Base-by-base conservation (phyloP, 2,329 filamentous ascomycete species). In the Beauveria varroae region DNA sequence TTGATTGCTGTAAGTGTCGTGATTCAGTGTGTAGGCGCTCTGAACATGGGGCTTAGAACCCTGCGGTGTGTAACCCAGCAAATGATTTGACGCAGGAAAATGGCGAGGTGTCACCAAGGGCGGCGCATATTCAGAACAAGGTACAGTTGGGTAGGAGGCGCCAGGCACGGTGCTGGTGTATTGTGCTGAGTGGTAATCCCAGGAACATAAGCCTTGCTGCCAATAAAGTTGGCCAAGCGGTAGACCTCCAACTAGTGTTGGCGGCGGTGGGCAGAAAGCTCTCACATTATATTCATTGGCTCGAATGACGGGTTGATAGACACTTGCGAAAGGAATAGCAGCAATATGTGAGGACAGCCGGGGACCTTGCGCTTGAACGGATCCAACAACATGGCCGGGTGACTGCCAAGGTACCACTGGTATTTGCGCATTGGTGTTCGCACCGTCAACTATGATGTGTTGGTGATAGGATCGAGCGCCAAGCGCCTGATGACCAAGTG, bases 271-370 rank as follows among this genome's bases (percentile, higher is more conserved):
- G 51, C 73, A 75, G 56, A 75, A 74, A 22, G 73, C 73, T 52
- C 72, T 69, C 20, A 74, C 71, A 57, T 75, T 74, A 63, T 74
- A 71, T 62, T 75, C 73, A 44, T 73, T 70, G 37, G 71, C 69
- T 63, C 69, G 71, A 60, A 75, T 63, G 34, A 74, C 65, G 10
- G 73, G 71, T 52, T 74, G 73, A 43, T 71, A 68, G 61, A 62
- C 43, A 58, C 41, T 62, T 12, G 60, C 53, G 26, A 57, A 62
- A 8, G 61, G 41, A 24, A 26, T 24, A 37, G 20, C 26, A 20
- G 46, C 2, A 44, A 52, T 37, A 16, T 55, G 51, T 10, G 57
- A 53, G 10, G 49, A 52, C 5, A 53, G 20, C 16, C 16, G 53
- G n/a, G 28, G 46, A 22, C 6, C 53, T 44, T 53, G 49, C n/a